phyloP scores from a whole-genome alignment of 2,329 filamentous ascomycete genomes.

The Verticillium nubilum region DNA sequence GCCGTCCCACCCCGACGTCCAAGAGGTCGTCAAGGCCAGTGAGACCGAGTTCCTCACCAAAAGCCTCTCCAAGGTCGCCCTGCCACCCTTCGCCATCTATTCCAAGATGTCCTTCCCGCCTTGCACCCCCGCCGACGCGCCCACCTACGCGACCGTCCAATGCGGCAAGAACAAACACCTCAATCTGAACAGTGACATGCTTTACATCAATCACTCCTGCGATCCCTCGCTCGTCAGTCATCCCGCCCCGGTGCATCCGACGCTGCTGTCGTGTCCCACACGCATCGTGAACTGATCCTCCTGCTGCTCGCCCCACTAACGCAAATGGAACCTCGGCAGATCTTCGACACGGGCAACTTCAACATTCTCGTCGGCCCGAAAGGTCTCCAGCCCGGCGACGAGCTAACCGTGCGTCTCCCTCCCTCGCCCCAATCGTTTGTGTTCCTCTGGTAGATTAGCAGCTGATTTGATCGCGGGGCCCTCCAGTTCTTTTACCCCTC shows the following conservation, averaged over 20 bases:
- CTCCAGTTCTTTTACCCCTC: conserved; percentile 67
- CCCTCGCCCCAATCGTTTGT: not conserved
- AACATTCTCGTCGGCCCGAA: conserved; percentile 53
- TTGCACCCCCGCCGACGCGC: conserved; percentile 46
- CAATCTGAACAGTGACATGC: conserved; percentile 58
- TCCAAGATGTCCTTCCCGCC: conserved; percentile 63
- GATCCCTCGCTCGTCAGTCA: conserved; percentile 56
- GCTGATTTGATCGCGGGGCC: not conserved
- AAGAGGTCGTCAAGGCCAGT: conserved; percentile 48
- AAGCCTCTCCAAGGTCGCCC: conserved; percentile 47
- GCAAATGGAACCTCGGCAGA: conserved; percentile 27
- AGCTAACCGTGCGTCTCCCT: conserved; percentile 44
- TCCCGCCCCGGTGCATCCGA: not conserved
- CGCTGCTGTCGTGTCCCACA: not conserved
- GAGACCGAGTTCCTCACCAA: conserved; percentile 53
- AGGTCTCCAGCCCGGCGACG: conserved; percentile 49
- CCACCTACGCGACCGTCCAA: conserved; percentile 62
- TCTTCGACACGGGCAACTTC: conserved; percentile 54
- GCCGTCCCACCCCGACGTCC: conserved; percentile 54
- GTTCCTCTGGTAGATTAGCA: not conserved
- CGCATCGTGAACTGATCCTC: not conserved
- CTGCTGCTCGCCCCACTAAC: not conserved
- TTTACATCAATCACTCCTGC: conserved; percentile 66
- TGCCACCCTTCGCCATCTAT: conserved; percentile 59
- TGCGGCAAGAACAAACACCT: conserved; percentile 50